Evolutionary conservation across 169 alveolate species (phyloP).

Genomic region (Plasmodium reichenowi): DNA sequence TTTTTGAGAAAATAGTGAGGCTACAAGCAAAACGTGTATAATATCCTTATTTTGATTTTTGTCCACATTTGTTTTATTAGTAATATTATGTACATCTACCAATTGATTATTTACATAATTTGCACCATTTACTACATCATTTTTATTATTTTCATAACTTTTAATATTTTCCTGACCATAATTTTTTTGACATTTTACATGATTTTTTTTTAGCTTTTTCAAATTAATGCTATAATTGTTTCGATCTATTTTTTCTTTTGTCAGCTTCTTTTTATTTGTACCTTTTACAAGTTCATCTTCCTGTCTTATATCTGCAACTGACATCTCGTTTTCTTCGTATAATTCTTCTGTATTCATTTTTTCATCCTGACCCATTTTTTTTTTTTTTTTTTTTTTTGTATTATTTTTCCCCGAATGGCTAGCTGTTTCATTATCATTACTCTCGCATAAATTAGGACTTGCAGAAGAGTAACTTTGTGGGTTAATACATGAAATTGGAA

Average conservation of each 20-base stretch:
- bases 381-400: not conserved
- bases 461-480: not conserved
- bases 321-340: not conserved
- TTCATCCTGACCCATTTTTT: not conserved
- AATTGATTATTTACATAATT: not conserved
- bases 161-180: not conserved
- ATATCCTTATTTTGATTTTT: slow-evolving; percentile 51
- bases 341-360: not conserved
- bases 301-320: no score
- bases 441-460: not conserved
- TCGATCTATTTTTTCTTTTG: not conserved
- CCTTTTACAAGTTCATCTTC: no score
- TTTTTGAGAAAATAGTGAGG: slow-evolving; percentile 46
- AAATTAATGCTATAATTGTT: not conserved
- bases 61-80: not conserved
- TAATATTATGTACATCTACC: not conserved
- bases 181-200: not conserved
- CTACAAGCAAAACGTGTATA: slow-evolving; percentile 42
- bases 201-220: not conserved
- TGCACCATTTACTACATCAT: not conserved
- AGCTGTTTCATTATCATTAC: not conserved
- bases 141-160: slow-evolving; percentile 4
- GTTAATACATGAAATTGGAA: not conserved
- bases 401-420: not conserved
- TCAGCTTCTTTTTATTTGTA: no score